phyloP scores from a whole-genome alignment of 495 filamentous ascomycete species.

The Parathielavia hyrcaniae region DNA sequence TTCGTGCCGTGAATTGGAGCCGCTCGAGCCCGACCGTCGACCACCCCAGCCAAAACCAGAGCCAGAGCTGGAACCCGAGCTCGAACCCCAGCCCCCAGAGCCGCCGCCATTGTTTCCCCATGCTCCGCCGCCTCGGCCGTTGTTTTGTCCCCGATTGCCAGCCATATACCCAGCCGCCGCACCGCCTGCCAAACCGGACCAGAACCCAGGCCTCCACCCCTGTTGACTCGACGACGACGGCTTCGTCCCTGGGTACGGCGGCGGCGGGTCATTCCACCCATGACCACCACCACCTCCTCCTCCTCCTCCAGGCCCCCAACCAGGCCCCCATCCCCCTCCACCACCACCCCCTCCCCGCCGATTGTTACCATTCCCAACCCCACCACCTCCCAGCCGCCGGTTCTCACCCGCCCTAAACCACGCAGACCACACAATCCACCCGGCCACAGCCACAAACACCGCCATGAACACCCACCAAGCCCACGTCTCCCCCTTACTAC shows the following conservation, averaged over 20 bases:
- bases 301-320: conserved; percentile 23
- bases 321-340: conserved; percentile 20
- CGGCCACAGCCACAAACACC: conserved; percentile 41
- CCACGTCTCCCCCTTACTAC: conserved; percentile 3
- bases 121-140: conserved; percentile 29
- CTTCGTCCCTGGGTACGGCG: conserved; percentile 46
- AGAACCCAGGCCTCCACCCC: conserved; percentile 82
- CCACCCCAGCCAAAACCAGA: conserved; percentile 13
- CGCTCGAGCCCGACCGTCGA: conserved; percentile 28
- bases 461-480: conserved; percentile 32
- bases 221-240: conserved; percentile 30
- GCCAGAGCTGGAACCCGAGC: conserved; percentile 22
- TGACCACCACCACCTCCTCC: conserved; percentile 29
- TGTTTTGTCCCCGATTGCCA: conserved; percentile 46
- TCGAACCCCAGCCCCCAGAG: conserved; percentile 31
- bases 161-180: conserved; percentile 64
- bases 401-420: conserved; percentile 23
- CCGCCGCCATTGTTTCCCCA: conserved; percentile 38
- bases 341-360: conserved; percentile 15
- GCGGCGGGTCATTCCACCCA: conserved; percentile 52
- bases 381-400: conserved; percentile 13
- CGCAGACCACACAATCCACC: conserved; percentile 48
- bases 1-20: conserved; percentile 54
- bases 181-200: conserved; percentile 68
- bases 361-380: neutral